Evolutionary conservation across 225 moss, liverwort and hornwort genomes (phyloP).

Genomic region (Asterella californica): DNA sequence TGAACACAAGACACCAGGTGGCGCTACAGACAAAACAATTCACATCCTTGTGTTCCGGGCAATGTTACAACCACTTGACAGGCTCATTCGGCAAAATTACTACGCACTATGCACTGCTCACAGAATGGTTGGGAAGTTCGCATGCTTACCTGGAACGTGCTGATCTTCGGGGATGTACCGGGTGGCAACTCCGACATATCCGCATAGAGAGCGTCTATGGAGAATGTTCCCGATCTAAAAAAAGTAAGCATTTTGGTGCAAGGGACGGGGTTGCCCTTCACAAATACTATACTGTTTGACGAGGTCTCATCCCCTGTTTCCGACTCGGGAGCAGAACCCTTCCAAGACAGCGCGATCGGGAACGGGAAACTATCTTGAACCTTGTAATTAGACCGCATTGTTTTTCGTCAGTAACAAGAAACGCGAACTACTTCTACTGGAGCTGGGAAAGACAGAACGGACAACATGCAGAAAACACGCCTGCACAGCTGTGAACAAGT

Average conservation of each 20-base stretch:
- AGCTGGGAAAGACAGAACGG: neutral
- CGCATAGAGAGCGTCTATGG: conserved; percentile 81
- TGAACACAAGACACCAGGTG: too few species aligned
- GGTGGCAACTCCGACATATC: conserved; percentile 66
- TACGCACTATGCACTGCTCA: too few species aligned
- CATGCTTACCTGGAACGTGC: conserved; percentile 65
- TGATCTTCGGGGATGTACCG: conserved; percentile 54
- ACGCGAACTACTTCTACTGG: neutral
- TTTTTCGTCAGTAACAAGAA: neutral
- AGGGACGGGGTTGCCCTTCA: conserved; percentile 86
- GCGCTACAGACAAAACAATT: too few species aligned
- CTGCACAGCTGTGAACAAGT: neutral
- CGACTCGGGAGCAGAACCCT: conserved; percentile 89
- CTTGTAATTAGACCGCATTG: conserved; percentile 14
- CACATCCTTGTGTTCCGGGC: too few species aligned
- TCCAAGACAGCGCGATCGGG: conserved; percentile 93
- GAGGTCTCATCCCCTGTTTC: conserved; percentile 92
- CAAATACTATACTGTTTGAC: conserved; percentile 90
- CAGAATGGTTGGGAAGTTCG: too few species aligned
- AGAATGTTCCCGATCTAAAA: conserved; percentile 80
- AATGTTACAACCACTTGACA: too few species aligned
- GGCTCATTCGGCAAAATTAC: too few species aligned
- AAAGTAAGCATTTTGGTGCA: conserved; percentile 89
- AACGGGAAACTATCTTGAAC: conserved; percentile 97
- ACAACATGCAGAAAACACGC: neutral